phyloP scores from a whole-genome alignment of 176 grass and related monocot species.

The Thinopyrum elongatum region DNA sequence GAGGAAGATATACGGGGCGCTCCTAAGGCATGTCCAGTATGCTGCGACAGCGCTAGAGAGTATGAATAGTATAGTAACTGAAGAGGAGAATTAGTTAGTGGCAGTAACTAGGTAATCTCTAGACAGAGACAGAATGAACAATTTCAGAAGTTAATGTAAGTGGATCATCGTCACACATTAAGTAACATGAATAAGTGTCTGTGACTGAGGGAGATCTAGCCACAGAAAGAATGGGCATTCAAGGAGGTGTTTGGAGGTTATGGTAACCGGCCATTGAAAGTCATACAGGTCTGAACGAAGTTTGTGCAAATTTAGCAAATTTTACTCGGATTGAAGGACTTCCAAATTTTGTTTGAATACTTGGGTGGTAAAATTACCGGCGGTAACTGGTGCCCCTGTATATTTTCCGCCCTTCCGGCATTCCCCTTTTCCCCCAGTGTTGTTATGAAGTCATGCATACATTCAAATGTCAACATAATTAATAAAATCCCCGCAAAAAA shows the following conservation, averaged over 20 bases:
- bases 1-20: constrained; percentile 73
- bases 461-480: not conserved
- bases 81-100: constrained; percentile 55
- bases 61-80: constrained; percentile 33
- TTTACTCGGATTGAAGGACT: not conserved
- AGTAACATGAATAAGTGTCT: constrained; percentile 15
- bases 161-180: not conserved
- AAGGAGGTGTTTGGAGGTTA: not conserved
- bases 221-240: not conserved
- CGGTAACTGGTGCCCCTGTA: not conserved
- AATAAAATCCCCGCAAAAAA: too few relatives aligned
- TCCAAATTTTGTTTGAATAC: not conserved
- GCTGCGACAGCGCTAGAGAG: constrained; percentile 66
- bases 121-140: not conserved
- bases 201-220: not conserved
- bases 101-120: not conserved
- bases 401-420: not conserved
- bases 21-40: constrained; percentile 68
- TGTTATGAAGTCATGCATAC: not conserved
- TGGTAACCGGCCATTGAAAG: not conserved
- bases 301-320: not conserved
- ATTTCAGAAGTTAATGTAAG: not conserved
- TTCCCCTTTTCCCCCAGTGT: not conserved
- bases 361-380: not conserved
- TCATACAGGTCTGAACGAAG: not conserved